A percentile compares a stretch with the other conserved stretches of the same genome.
Evolutionary conservation across 1,284 basidiomycete genomes (phyloP).

Genomic region (Leucoagaricus sp.): DNA sequence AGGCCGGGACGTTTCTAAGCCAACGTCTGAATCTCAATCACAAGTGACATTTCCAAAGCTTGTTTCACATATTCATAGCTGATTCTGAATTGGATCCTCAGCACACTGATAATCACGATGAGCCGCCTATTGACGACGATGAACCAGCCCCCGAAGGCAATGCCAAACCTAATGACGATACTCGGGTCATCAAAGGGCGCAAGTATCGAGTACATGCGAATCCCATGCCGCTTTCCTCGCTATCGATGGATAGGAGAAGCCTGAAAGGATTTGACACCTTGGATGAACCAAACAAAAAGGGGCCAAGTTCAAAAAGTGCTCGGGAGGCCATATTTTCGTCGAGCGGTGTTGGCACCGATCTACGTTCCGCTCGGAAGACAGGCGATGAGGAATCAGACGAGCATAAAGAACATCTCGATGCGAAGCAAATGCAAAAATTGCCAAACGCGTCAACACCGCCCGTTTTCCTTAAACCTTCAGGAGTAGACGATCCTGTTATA

Average conservation of each 20-base stretch:
- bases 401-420: neutral
- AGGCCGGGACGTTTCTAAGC: slow-evolving; percentile 39
- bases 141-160: neutral
- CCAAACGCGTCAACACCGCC: slow-evolving; percentile 9
- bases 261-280: slow-evolving; percentile 30
- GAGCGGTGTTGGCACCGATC: slow-evolving; percentile 44
- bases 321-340: slow-evolving; percentile 48
- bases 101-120: neutral
- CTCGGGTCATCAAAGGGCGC: slow-evolving; percentile 14
- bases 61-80: slow-evolving; percentile 22
- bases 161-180: slow-evolving; percentile 17
- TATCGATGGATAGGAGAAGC: slow-evolving; percentile 18
- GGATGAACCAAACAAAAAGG: slow-evolving; percentile 1
- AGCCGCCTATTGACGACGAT: neutral
- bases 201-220: slow-evolving; percentile 17
- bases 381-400: neutral
- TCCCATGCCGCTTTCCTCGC: slow-evolving; percentile 31
- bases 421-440: slow-evolving; percentile 17
- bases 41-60: neutral
- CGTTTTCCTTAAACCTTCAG: slow-evolving; percentile 54
- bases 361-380: slow-evolving; percentile 24
- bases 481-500: slow-evolving; percentile 50
- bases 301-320: slow-evolving; percentile 34
- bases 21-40: slow-evolving; percentile 31
- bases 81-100: slow-evolving; percentile 13